A percentile compares a stretch with the other conserved stretches of the same genome.
Conservation (phyloP, 2,329 filamentous ascomycete genomes). For the Cryphonectria radicalis region DNA sequence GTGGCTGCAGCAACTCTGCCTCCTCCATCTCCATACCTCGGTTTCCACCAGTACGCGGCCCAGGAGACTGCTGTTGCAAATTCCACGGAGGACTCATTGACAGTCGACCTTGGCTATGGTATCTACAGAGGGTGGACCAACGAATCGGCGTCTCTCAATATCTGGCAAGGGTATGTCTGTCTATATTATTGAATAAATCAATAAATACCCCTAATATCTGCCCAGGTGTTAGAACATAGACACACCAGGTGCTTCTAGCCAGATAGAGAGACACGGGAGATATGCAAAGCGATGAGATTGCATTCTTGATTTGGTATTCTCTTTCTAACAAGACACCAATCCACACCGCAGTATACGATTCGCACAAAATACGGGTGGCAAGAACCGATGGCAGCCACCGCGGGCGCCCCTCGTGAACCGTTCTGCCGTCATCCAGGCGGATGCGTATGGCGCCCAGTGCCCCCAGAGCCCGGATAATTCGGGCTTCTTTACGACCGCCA, state of each 20-base stretch:
- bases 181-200: neutral
- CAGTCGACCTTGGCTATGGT: neutral
- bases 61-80: neutral
- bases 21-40: neutral
- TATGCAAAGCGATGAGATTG: neutral
- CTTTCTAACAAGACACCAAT: neutral
- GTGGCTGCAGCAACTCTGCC: neutral
- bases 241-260: neutral
- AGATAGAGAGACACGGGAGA: neutral
- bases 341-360: neutral
- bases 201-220: neutral
- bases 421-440: constrained; percentile 5
- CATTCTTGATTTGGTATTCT: neutral
- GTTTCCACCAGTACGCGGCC: neutral
- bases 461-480: neutral
- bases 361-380: constrained; percentile 1
- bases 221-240: neutral
- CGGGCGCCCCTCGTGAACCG: neutral
- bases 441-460: neutral
- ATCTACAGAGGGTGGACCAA: constrained; percentile 6
- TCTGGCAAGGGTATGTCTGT: constrained; percentile 7
- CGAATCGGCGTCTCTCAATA: neutral
- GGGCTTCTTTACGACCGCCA: neutral
- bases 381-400: neutral
- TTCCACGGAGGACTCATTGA: neutral